Conservation (phyloP, 768 basidiomycete genomes). For the Suillus alpinus region DNA sequence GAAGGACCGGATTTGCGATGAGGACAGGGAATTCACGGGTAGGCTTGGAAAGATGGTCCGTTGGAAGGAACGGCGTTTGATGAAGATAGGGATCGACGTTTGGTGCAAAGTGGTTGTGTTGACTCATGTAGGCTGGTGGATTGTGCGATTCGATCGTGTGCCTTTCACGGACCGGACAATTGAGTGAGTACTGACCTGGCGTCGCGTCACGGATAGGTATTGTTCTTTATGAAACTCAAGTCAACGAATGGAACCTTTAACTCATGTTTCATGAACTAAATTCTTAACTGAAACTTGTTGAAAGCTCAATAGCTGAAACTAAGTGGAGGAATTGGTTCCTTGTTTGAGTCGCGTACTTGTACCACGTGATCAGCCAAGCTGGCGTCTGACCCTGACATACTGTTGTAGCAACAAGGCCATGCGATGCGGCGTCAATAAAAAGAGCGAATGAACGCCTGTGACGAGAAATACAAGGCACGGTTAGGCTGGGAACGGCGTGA, state of each 20-base stretch:
- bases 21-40: not conserved
- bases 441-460: not conserved
- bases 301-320: not conserved
- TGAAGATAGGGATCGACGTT: constrained; percentile 5
- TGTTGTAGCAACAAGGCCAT: not conserved
- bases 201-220: not conserved
- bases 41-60: not conserved
- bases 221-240: too few species aligned
- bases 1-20: not conserved
- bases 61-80: constrained; percentile 13
- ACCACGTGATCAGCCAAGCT: not conserved
- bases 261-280: not conserved
- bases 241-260: not conserved
- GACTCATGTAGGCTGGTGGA: constrained; percentile 11
- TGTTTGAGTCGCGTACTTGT: not conserved
- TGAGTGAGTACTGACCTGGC: not conserved
- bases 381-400: not conserved
- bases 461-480: not conserved
- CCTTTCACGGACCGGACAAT: not conserved
- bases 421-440: not conserved
- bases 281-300: not conserved
- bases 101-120: constrained; percentile 20
- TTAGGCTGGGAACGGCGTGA: not conserved
- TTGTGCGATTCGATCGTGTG: constrained; percentile 18
- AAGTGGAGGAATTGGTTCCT: too few species aligned